These are phyloP conservation scores for Melanomma pulvis-pyrius DNA, from an alignment of 495 filamentous ascomycete genomes.

Conservation along the genomic window DNA sequence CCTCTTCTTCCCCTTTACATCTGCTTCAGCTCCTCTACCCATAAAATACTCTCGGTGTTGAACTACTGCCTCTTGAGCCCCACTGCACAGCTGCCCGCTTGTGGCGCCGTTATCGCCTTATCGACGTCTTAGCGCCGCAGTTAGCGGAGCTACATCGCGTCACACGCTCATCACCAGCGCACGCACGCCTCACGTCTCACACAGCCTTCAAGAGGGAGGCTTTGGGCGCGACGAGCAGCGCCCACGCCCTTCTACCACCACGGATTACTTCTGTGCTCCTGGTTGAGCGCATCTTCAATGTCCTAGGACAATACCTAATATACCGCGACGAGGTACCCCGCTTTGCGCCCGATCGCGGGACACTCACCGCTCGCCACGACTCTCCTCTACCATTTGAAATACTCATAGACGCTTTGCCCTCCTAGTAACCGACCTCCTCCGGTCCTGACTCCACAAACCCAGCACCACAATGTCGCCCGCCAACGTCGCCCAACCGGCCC, in stretches of 20 bases:
- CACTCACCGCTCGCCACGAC: background rate
- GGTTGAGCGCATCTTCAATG: background rate
- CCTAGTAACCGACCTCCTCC: background rate
- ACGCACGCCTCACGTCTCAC: background rate
- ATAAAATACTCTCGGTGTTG: too few species aligned
- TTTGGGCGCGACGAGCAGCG: background rate
- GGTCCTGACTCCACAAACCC: background rate
- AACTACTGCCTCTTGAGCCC: too few species aligned
- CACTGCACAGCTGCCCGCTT: background rate
- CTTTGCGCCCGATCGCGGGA: background rate
- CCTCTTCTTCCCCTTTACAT: background rate
- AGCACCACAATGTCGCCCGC: slow-evolving; percentile 33
- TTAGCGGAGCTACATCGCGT: background rate
- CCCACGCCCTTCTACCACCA: background rate
- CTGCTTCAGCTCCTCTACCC: too few species aligned
- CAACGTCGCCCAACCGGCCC: slow-evolving; percentile 34
- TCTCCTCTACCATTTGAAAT: background rate
- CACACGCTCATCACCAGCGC: background rate
- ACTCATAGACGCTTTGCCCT: background rate
- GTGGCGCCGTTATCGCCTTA: background rate
- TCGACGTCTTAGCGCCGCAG: background rate
- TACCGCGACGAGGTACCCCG: background rate
- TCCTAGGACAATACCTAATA: background rate
- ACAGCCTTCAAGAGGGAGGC: background rate
- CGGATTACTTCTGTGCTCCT: background rate